Evolutionary conservation across 2,329 filamentous ascomycete species (phyloP), one percentile per base, ranked within the genome.

Genomic region (Pseudogymnoascus verrucosus): DNA sequence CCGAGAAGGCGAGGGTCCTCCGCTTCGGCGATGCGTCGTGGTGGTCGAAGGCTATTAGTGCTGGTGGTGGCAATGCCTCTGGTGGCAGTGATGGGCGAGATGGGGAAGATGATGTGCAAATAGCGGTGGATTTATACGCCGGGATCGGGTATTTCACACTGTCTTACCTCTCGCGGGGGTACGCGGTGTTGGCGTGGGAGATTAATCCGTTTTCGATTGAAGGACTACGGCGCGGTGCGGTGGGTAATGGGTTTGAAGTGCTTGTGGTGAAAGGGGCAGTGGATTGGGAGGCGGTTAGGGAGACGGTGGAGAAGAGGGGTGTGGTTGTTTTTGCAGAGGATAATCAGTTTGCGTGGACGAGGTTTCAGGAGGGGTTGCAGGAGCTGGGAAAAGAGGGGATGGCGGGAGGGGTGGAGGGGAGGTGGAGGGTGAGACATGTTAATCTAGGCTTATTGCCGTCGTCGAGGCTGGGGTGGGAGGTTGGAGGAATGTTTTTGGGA

Each of bases 61-160:
- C 4, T 19, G 54, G 28, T 19, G 54, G 10, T 19, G 54, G 28
- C 7, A 71, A 71, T 7, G 70, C 78, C 0, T 6, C 26, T 0
- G 28, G 63, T 7, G 28, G 5, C 5, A 31, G 28, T 19, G 28
- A 60, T 60, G 8, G 16, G 16, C 21, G 2, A 14, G 21, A 12
- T 2, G n/a, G 21, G 16, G 36, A 60, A 7, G 72, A 73, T 5
- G 57, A n/a, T n/a, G n/a, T 60, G 21, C 57, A 60, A 11, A 57
- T 81, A 74, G 85, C 88, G 0, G 83, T 96, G 0, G 93, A 98
- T 74, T 78, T 98, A 65, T 97, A 96, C 77, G 91, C 90, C 0
- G 93, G 93, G 0, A 96, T 97, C 67, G 93, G 93, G 4, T 97
- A 97, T 76, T 97, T 98, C 76, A 85, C 89, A 3, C 96, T 97